phyloP scores from a whole-genome alignment of 75 land plant genomes.

The Pinus albicaulis region DNA sequence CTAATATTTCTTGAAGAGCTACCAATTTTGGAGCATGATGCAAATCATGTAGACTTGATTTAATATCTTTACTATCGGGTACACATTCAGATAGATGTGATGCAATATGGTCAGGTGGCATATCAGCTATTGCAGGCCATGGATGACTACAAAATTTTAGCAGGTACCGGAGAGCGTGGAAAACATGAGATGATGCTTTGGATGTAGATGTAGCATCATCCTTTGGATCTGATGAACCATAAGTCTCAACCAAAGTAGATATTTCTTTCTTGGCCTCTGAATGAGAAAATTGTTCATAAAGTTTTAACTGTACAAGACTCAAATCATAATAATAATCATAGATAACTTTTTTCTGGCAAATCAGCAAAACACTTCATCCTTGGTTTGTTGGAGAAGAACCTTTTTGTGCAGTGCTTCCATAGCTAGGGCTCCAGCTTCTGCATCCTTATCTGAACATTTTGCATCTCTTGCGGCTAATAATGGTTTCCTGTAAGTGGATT shows the following conservation, averaged over 20 bases:
- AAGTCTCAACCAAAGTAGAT: slow-evolving; percentile 52
- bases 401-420: slow-evolving; percentile 99
- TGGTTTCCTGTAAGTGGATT: slow-evolving; percentile 94
- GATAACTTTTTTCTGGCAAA: too few species aligned
- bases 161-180: slow-evolving; percentile 98
- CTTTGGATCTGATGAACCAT: slow-evolving; percentile 36
- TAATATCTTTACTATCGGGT: slow-evolving; percentile 40
- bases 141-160: slow-evolving; percentile 98
- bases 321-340: too few species aligned
- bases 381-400: slow-evolving; percentile 94
- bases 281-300: too few species aligned
- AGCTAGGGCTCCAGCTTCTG: slow-evolving; percentile 97
- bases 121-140: slow-evolving; percentile 74
- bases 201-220: slow-evolving; percentile 28
- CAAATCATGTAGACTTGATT: slow-evolving; percentile 73
- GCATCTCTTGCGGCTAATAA: slow-evolving; percentile 21
- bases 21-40: slow-evolving; percentile 95
- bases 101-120: slow-evolving; percentile 29
- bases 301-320: too few species aligned
- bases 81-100: slow-evolving; percentile 41
- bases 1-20: slow-evolving; percentile 78
- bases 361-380: slow-evolving; percentile 63
- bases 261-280: slow-evolving; percentile 51
- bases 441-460: slow-evolving; percentile 86
- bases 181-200: slow-evolving; percentile 84